phyloP scores from a whole-genome alignment of 352 stramenopile genomes.

The Globisporangium cederbergense region DNA sequence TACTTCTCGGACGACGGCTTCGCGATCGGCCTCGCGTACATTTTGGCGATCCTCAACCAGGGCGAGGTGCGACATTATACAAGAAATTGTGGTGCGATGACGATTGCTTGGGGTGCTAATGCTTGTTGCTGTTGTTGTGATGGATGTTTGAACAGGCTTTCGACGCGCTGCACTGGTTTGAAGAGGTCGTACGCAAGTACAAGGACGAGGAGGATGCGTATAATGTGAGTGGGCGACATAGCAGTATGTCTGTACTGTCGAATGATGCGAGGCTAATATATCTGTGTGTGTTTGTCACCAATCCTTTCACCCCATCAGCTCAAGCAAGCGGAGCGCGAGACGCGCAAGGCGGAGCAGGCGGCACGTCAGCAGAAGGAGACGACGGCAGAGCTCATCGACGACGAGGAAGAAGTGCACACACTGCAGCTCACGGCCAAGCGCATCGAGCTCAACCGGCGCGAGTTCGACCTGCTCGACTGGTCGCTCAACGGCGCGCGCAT shows the following conservation, averaged over 20 bases:
- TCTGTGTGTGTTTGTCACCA: not conserved
- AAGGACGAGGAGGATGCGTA: conserved; percentile 78
- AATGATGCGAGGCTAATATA: not conserved
- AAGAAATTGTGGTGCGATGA: conserved; percentile 3
- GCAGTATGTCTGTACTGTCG: too few relatives aligned
- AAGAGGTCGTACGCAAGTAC: conserved; percentile 87
- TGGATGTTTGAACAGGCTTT: conserved; percentile 46
- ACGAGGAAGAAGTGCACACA: conserved; percentile 85
- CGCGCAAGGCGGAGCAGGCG: conserved; percentile 72
- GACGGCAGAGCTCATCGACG: conserved; percentile 79
- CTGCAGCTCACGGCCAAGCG: conserved; percentile 86
- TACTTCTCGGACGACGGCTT: conserved; percentile 97
- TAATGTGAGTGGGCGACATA: conserved; percentile 29
- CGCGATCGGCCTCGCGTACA: conserved; percentile 92
- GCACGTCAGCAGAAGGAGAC: conserved; percentile 81
- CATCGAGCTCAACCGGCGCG: conserved; percentile 82
- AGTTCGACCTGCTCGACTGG: conserved; percentile 90
- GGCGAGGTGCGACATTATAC: conserved; percentile 45
- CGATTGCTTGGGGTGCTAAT: conserved; percentile 4
- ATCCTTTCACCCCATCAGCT: conserved; percentile 22
- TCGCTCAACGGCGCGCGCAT: conserved; percentile 89
- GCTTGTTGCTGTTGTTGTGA: conserved; percentile 4
- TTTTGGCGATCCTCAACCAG: conserved; percentile 90
- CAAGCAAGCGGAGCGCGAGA: conserved; percentile 81
- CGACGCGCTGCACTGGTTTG: conserved; percentile 90